These are phyloP conservation scores for Musa beccarii DNA, from an alignment of 176 grass and related monocot genomes.

Conservation along the genomic window DNA sequence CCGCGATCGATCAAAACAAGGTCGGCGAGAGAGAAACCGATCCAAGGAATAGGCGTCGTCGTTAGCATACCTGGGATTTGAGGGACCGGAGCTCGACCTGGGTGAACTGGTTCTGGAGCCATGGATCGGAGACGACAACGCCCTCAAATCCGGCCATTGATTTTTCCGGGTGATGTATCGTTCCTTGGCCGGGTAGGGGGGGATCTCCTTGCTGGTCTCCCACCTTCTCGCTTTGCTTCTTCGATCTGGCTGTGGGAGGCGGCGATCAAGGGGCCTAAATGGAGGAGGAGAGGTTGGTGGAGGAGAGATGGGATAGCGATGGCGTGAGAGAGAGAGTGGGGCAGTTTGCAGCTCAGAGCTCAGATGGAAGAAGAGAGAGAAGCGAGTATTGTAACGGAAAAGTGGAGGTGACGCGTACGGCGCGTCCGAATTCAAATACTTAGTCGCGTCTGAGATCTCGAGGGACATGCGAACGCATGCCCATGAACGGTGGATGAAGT, in stretches of 20 bases:
- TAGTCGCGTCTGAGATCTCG: not conserved
- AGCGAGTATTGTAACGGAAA: not conserved
- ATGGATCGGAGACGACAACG: constrained; percentile 17
- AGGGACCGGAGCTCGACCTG: constrained; percentile 17
- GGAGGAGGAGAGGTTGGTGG: not conserved
- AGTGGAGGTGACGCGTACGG: not conserved
- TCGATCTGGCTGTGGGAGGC: not conserved
- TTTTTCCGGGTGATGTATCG: not conserved
- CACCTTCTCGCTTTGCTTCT: too few species aligned
- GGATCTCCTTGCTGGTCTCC: not conserved
- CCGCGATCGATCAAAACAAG: not conserved
- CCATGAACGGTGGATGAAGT: not conserved
- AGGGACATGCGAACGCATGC: not conserved
- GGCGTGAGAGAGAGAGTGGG: not conserved
- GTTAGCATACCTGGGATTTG: constrained; percentile 1
- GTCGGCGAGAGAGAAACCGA: not conserved
- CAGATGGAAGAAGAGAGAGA: not conserved
- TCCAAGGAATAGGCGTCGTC: not conserved
- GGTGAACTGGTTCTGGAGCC: constrained; percentile 23
- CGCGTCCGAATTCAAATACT: not conserved
- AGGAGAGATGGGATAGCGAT: not conserved
- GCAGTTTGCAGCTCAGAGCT: not conserved
- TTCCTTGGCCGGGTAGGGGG: not conserved
- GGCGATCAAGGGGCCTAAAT: not conserved
- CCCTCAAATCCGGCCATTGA: constrained; percentile 12